Evolutionary conservation across 2,329 filamentous ascomycete genomes (phyloP), one percentile per base, ranked within the genome.

Genomic region (Fusarium pininemorale): DNA sequence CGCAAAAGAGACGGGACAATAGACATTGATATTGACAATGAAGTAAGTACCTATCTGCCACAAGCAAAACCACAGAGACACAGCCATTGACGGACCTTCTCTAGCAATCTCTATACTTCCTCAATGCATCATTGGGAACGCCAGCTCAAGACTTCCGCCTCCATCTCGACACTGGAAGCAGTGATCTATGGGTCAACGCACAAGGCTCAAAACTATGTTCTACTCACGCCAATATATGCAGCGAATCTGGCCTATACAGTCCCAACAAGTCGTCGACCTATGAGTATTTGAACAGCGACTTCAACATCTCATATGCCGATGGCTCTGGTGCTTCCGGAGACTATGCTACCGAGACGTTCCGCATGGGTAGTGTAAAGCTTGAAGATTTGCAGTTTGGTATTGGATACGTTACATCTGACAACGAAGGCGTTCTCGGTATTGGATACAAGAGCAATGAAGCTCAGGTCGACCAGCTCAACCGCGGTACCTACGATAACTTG

Each of bases 291-390:
- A 91, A 90, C 72, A 91, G 89, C 78, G 87, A 90, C 69, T 98
- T 98, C 85, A 95, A 96, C 83, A 97, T 98, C 73, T 91, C 91
- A 3, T 98, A 98, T 75, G 92, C 93, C 45, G 95, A 98, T 82
- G 93, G 93, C 51, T 93, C 93, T 1, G 90, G 91, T 10, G 93
- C 94, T 1, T 81, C 84, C 3, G 95, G 95, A 39, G 93, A 96
- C 82, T 98, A 97, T 80, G 93, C 90, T 6, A 91, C 89, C 9
- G 95, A 98, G 79, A 92, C 87, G 0, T 83, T 97, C 65, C 84
- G 82, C 9, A 85, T 95, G 60, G 90, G 88, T 18, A 84, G 84
- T 28, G 81, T 86, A 37, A 86, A 82, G 3, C 75, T 95, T 38
- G 72, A 85, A 7, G 81, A 84, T 63, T 83, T 94, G 63, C 92